Percentiles rank a stretch among this genome's conserved stretches.
Conservation (phyloP, 371 early-diverging fungal genomes). For the Mortierella sp. region DNA sequence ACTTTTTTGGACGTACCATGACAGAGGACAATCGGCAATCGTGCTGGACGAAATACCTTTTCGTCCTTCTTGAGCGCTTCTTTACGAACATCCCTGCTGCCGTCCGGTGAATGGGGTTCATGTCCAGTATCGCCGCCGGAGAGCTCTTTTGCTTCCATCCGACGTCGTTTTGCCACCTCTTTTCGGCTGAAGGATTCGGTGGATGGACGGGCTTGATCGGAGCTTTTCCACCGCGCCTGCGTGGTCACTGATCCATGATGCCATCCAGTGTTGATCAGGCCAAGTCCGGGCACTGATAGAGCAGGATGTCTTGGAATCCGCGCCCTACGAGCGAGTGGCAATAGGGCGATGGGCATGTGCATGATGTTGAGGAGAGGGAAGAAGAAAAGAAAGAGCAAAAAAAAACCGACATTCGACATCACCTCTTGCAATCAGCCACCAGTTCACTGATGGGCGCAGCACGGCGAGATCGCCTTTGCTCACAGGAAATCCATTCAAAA, state of each 20-base stretch:
- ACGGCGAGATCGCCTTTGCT: too few relatives aligned
- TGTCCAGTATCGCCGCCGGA: background rate
- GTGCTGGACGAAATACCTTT: constrained; percentile 72
- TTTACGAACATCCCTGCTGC: constrained; percentile 8
- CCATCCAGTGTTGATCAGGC: background rate
- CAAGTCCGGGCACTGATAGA: background rate
- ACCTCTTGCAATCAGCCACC: too few relatives aligned
- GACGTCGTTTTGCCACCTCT: constrained; percentile 6
- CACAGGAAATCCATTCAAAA: too few relatives aligned
- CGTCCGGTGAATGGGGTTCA: background rate
- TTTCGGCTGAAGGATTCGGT: constrained; percentile 7
- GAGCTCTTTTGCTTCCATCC: background rate
- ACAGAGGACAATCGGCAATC: constrained; percentile 87
- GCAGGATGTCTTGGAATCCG: too few relatives aligned
- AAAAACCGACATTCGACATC: too few relatives aligned
- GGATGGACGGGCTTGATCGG: background rate
- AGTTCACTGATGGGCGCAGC: too few relatives aligned
- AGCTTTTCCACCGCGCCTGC: constrained; percentile 15
- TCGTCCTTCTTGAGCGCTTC: constrained; percentile 55
- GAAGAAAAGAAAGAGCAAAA: too few relatives aligned
- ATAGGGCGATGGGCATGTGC: too few relatives aligned
- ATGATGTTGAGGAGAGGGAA: too few relatives aligned
- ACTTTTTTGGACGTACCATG: constrained; percentile 75
- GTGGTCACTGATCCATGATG: background rate
- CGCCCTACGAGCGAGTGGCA: too few relatives aligned